Percentiles rank a stretch among this genome's conserved stretches.
Conservation (phyloP, 257 asterid species). For the Cynanchum wilfordii region DNA sequence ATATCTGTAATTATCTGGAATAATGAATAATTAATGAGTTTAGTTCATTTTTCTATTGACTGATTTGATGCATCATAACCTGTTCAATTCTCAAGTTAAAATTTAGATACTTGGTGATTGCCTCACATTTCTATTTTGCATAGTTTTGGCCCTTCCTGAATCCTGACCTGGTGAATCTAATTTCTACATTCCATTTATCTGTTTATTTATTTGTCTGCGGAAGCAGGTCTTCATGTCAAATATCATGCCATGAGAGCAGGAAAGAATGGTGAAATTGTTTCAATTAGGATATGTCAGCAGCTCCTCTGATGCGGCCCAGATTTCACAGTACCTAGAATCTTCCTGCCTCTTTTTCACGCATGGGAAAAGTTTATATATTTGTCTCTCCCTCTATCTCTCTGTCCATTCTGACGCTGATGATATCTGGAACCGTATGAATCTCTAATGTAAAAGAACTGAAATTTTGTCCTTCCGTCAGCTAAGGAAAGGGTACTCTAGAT, state of each 20-base stretch:
- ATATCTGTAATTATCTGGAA: not conserved
- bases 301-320: constrained; percentile 45
- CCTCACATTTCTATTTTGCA: not conserved
- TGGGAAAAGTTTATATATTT: not conserved
- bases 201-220: not conserved
- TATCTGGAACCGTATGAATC: not conserved
- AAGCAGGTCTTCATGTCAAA: constrained; percentile 71
- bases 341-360: not conserved
- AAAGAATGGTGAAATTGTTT: constrained; percentile 65
- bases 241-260: constrained; percentile 82
- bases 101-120: not conserved
- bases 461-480: not conserved
- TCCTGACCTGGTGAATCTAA: not conserved
- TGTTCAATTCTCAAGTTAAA: not conserved
- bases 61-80: not conserved
- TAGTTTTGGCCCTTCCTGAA: not conserved
- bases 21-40: not conserved
- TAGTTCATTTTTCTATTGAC: constrained; percentile 1
- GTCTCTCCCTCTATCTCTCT: not conserved
- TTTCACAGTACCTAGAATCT: not conserved
- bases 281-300: constrained; percentile 85
- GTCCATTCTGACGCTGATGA: not conserved
- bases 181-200: not conserved
- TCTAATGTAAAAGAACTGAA: not conserved
- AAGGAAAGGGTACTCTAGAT: not conserved